Percentiles rank a stretch among this genome's conserved stretches.
phyloP scores from a whole-genome alignment of 257 asterid species.

The Nemophila menziesii region DNA sequence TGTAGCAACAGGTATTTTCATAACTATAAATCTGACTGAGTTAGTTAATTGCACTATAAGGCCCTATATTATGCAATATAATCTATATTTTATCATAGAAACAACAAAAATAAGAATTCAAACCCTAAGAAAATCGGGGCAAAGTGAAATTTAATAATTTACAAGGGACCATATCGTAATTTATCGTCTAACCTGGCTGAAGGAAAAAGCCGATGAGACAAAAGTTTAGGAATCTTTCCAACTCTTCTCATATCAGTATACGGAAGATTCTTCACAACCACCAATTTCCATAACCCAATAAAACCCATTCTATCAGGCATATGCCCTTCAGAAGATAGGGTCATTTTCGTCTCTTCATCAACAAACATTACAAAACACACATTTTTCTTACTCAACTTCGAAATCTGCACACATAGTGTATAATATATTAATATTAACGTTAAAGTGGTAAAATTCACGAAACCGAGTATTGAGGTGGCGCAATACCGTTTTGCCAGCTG shows the following conservation, averaged over 20 bases:
- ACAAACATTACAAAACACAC: slow-evolving; percentile 97
- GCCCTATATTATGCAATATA: too few species aligned
- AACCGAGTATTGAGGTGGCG: slow-evolving; percentile 4
- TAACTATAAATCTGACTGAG: too few species aligned
- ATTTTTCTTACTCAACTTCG: slow-evolving; percentile 76
- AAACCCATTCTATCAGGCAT: slow-evolving; percentile 77
- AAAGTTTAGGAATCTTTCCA: slow-evolving; percentile 91
- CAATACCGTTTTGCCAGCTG: slow-evolving; percentile 61
- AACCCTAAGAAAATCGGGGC: too few species aligned
- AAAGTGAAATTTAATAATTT: too few species aligned
- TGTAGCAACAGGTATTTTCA: too few species aligned
- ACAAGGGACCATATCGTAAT: too few species aligned
- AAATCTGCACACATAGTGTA: slow-evolving; percentile 53
- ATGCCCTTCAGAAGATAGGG: slow-evolving; percentile 79
- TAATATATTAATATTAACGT: too few species aligned
- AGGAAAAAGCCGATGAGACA: slow-evolving; percentile 88
- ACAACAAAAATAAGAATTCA: too few species aligned
- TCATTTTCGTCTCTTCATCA: slow-evolving; percentile 67
- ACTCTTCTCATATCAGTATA: slow-evolving; percentile 90
- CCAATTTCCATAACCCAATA: slow-evolving; percentile 84
- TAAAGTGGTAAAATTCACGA: not conserved
- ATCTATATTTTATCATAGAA: too few species aligned
- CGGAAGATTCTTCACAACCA: slow-evolving; percentile 83
- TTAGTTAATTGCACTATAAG: too few species aligned
- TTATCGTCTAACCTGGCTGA: slow-evolving; percentile 94